Percentiles rank a stretch among this genome's conserved stretches.
Evolutionary conservation across 352 stramenopile genomes (phyloP).

Genomic region (Pythium biforme): DNA sequence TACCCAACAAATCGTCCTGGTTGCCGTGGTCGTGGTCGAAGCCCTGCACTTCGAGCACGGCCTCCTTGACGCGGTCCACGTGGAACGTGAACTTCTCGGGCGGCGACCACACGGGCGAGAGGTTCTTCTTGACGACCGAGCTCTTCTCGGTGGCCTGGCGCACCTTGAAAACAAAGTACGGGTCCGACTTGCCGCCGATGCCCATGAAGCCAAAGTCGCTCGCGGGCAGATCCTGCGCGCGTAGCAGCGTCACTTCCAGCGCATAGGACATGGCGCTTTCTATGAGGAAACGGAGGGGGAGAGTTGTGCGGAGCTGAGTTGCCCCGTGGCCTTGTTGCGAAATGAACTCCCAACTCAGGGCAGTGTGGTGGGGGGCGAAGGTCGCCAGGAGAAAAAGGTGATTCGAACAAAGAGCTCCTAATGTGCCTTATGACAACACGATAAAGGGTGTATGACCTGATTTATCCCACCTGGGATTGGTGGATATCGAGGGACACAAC

Average conservation of each 20-base stretch:
- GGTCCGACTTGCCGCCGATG: slow-evolving; percentile 80
- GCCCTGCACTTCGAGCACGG: slow-evolving; percentile 59
- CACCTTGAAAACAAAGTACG: slow-evolving; percentile 79
- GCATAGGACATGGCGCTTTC: slow-evolving; percentile 36
- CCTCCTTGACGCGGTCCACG: slow-evolving; percentile 46
- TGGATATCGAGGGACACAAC: neutral
- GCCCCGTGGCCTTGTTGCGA: neutral
- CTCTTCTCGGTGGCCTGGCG: slow-evolving; percentile 64
- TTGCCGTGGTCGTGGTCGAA: slow-evolving; percentile 75
- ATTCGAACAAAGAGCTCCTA: slow-evolving; percentile 3
- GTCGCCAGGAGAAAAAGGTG: neutral
- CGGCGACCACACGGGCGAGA: slow-evolving; percentile 71
- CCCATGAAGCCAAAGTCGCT: slow-evolving; percentile 59
- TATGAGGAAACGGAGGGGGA: too few relatives aligned
- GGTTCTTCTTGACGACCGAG: slow-evolving; percentile 51
- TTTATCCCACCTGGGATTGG: slow-evolving; percentile 4
- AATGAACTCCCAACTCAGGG: neutral
- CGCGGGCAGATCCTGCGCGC: slow-evolving; percentile 60
- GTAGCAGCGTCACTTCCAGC: slow-evolving; percentile 68
- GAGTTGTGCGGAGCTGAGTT: neutral
- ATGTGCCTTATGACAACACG: slow-evolving; percentile 12
- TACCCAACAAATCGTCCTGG: slow-evolving; percentile 78
- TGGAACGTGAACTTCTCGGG: slow-evolving; percentile 69
- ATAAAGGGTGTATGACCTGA: neutral
- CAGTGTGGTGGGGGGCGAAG: neutral